A percentile compares a stretch with the other conserved stretches of the same genome.
These are phyloP conservation scores for Salix purpurea DNA, from an alignment of 345 rosid genomes.

Conservation along the genomic window DNA sequence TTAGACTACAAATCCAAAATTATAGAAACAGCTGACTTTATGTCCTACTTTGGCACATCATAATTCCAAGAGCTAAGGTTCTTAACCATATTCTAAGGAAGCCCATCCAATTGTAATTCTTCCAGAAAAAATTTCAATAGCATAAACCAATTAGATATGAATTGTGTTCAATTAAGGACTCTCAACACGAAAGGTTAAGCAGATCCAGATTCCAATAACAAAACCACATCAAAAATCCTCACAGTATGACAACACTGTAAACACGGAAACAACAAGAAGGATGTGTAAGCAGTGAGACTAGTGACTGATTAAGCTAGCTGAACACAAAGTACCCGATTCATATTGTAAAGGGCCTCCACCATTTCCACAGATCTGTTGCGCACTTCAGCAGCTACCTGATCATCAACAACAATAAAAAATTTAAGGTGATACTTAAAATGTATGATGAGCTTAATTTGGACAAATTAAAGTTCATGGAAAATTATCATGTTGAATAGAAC, in stretches of 20 bases:
- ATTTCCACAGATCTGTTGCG: conserved; percentile 26
- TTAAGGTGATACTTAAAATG: neutral
- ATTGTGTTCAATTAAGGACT: neutral
- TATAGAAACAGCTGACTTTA: neutral
- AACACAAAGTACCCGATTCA: conserved; percentile 28
- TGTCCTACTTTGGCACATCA: neutral
- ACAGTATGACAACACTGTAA: neutral
- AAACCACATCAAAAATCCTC: neutral
- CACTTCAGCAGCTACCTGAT: conserved; percentile 30
- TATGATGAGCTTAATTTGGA: neutral
- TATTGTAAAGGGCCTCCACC: conserved; percentile 26
- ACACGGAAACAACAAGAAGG: neutral
- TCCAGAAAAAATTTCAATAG: neutral
- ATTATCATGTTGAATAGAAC: neutral
- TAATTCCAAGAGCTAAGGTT: neutral
- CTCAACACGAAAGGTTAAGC: neutral
- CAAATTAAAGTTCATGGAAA: neutral
- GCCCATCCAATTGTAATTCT: neutral
- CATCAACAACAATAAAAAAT: conserved; percentile 11
- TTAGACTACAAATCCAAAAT: neutral
- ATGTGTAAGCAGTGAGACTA: neutral
- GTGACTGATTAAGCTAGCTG: conserved; percentile 2
- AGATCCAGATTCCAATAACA: neutral
- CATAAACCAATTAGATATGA: neutral
- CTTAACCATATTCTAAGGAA: neutral